These are phyloP conservation scores for Gremmenia infestans DNA, from an alignment of 2,329 filamentous ascomycete genomes.

Conservation along the genomic window DNA sequence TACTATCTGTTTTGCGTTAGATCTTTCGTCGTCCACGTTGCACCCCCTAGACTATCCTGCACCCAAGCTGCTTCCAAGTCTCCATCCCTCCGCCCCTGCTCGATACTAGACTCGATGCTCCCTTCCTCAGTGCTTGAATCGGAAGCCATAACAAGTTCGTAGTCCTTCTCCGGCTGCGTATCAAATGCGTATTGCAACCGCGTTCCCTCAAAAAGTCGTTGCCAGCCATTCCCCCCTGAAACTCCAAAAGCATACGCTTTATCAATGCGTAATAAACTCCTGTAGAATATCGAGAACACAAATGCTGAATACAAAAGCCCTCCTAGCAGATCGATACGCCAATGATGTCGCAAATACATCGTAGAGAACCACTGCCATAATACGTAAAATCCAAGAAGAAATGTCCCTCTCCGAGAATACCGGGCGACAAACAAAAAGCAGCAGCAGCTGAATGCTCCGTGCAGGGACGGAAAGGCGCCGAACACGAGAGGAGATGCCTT, in stretches of 20 bases:
- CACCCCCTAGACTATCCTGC: slow-evolving; percentile 12
- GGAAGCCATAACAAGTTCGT: slow-evolving; percentile 13
- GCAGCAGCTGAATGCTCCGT: slow-evolving; percentile 91
- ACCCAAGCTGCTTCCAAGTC: slow-evolving; percentile 22
- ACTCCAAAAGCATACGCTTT: slow-evolving; percentile 24
- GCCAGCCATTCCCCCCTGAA: slow-evolving; percentile 27
- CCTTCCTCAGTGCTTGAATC: slow-evolving; percentile 5
- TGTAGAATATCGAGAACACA: slow-evolving; percentile 55
- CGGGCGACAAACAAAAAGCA: slow-evolving; percentile 69
- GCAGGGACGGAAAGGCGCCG: slow-evolving; percentile 86
- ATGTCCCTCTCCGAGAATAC: slow-evolving; percentile 53
- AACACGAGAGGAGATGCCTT: slow-evolving; percentile 86
- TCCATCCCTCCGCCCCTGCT: slow-evolving; percentile 5
- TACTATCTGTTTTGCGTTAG: neutral
- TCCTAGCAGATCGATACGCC: slow-evolving; percentile 83
- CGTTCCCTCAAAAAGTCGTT: slow-evolving; percentile 24
- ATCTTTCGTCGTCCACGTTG: slow-evolving; percentile 13
- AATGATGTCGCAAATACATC: slow-evolving; percentile 95
- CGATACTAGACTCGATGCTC: slow-evolving; percentile 3
- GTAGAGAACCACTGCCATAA: slow-evolving; percentile 96
- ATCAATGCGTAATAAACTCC: slow-evolving; percentile 24
- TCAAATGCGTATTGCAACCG: slow-evolving; percentile 24
- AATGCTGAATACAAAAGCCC: slow-evolving; percentile 72
- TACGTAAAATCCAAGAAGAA: slow-evolving; percentile 65
- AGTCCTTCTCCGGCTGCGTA: slow-evolving; percentile 15